phyloP scores from a whole-genome alignment of 805 yeast genomes.

The Yamadazyma akitaensis region DNA sequence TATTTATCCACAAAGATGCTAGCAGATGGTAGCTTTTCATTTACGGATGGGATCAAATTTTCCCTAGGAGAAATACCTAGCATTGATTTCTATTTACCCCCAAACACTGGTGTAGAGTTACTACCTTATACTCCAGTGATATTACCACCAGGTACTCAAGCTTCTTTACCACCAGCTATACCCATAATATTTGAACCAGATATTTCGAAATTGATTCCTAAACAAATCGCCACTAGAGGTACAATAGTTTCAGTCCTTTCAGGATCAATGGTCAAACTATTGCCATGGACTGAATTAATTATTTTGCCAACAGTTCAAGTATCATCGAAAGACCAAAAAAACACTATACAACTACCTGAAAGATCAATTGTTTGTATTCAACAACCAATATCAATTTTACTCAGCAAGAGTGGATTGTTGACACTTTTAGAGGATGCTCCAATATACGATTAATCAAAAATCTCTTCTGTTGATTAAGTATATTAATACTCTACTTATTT shows the following conservation, averaged over 20 bases:
- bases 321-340: background rate
- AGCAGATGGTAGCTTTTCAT: background rate
- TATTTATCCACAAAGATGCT: background rate
- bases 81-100: background rate
- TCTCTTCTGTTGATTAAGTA: too few species aligned
- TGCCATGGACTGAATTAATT: background rate
- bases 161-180: background rate
- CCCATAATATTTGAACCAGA: background rate
- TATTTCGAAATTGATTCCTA: background rate
- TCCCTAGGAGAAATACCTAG: background rate
- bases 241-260: background rate
- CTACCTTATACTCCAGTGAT: background rate
- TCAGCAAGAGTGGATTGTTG: background rate
- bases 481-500: slow-evolving; percentile 14
- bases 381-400: background rate
- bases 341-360: background rate
- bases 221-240: background rate
- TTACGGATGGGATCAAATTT: background rate
- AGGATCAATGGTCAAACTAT: background rate
- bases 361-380: background rate
- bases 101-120: background rate
- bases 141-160: background rate
- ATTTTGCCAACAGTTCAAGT: background rate
- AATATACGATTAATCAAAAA: background rate
- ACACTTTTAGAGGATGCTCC: background rate